Conservation (phyloP, 768 basidiomycete genomes). For the Pleurotus tuoliensis region DNA sequence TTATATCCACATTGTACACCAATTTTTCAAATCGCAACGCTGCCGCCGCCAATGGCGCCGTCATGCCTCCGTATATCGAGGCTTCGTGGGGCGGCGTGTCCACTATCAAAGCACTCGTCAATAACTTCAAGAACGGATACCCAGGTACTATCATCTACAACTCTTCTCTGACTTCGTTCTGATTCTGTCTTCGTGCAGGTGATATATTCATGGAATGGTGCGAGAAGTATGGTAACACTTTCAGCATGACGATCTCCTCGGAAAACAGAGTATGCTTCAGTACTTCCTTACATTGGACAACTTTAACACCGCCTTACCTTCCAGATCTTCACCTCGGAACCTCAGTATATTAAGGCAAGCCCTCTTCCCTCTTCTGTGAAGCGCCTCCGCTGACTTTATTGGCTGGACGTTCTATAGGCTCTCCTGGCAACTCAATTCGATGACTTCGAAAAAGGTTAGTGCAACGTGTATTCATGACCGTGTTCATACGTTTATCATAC, state of each 20-base stretch:
- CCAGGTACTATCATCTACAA: constrained; percentile 20
- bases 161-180: not conserved
- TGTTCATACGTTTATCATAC: not conserved
- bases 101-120: constrained; percentile 15
- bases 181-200: constrained; percentile 15
- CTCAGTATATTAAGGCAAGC: constrained; percentile 41
- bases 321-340: constrained; percentile 40
- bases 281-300: not conserved
- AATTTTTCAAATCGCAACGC: constrained; percentile 17
- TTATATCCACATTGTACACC: constrained; percentile 11
- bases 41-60: constrained; percentile 29
- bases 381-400: no score
- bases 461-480: not conserved
- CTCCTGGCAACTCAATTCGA: constrained; percentile 46
- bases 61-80: constrained; percentile 27
- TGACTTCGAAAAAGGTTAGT: constrained; percentile 39
- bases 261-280: constrained; percentile 25
- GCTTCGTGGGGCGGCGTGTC: constrained; percentile 22
- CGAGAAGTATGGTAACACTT: constrained; percentile 19
- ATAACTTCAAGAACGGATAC: constrained; percentile 26
- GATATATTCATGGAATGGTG: constrained; percentile 22
- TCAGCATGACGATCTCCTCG: constrained; percentile 22
- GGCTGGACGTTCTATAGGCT: constrained; percentile 18
- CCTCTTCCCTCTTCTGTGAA: not conserved
- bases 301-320: not conserved